Base-by-base conservation (phyloP, 352 stramenopile genomes). In the Globisporangium cylindrosporum region DNA sequence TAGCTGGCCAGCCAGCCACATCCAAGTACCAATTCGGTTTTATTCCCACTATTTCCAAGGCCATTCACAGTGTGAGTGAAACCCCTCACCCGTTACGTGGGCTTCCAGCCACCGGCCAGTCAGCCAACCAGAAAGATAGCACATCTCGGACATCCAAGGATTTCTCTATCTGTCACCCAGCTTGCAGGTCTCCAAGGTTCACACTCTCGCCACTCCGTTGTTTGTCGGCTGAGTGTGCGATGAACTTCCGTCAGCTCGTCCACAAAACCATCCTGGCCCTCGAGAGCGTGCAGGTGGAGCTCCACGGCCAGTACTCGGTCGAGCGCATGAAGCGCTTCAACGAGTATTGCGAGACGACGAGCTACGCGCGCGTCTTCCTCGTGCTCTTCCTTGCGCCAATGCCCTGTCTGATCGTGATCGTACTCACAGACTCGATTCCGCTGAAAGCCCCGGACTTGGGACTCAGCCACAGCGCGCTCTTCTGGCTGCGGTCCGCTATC, bases 401-500 rank as follows among this genome's bases (percentile, higher is more conserved):
- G 20, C 69, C 71, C 2, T 68, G 62, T n/a, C 20, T 79, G 9
- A n/a, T 73, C 10, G 24, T 58, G 0, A 62, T 74, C 18, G 48
- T 65, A 2, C 18, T 64, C 22, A 8, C 36, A 2, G 36, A 51
- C 66, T 43, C 71, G 78, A 57, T 82, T 18, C 69, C 71, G 6
- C 49, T 82, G 29, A 65, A 64, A 20, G 59, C 66, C 10, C 67
- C 46, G 12, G 18, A 36, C 4, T 34, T 64, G 1, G 70, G 71
- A 0, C 57, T 76, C 15, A 8, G 24, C 0, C 61, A 72, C 10
- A 77, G 66, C 49, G 64, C 56, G 10, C 62, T 36, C 29, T 75
- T 78, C 20, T 76, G 57, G 57, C 2, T 73, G 0, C 68, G 72
- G 27, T 68, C 66, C 8, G 66, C 69, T 20, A 60, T 76, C 41